These are phyloP conservation scores for Earliella scabrosa DNA, from an alignment of 1,284 basidiomycete genomes.

Conservation along the genomic window DNA sequence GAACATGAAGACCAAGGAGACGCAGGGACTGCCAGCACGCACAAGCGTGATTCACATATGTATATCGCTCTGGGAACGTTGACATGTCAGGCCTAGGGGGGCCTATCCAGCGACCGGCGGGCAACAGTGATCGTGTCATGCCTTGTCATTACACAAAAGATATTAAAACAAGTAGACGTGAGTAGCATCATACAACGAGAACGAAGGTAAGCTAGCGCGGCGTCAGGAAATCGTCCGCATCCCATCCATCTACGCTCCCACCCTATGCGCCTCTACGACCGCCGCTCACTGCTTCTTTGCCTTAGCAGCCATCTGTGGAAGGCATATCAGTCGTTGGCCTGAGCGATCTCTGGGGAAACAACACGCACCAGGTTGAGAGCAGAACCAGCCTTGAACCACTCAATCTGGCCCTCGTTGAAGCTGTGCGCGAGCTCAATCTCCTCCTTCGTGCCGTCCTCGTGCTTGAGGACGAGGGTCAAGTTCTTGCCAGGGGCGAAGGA, in stretches of 20 bases:
- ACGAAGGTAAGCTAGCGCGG: constrained; percentile 19
- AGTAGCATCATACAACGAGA: constrained; percentile 24
- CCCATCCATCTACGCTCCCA: constrained; percentile 7
- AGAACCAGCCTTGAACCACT: constrained; percentile 94
- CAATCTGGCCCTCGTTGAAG: constrained; percentile 90
- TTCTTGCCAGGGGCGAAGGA: constrained; percentile 88
- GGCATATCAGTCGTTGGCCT: background rate
- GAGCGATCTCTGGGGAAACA: background rate
- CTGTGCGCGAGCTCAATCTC: constrained; percentile 77
- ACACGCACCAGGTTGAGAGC: constrained; percentile 78
- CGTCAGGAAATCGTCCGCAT: constrained; percentile 12
- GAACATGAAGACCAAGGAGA: constrained; percentile 1
- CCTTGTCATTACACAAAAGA: constrained; percentile 20
- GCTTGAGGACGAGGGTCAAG: constrained; percentile 80
- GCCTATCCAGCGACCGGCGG: background rate
- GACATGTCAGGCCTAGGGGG: background rate
- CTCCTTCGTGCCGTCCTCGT: constrained; percentile 81
- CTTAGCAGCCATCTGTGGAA: constrained; percentile 52
- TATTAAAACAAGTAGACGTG: constrained; percentile 24
- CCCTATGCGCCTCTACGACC: constrained; percentile 2
- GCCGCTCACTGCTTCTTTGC: constrained; percentile 44
- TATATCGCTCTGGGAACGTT: too few species aligned
- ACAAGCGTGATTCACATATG: too few species aligned
- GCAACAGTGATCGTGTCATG: constrained; percentile 8
- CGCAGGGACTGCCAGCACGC: too few species aligned